A percentile compares a stretch with the other conserved stretches of the same genome.
These are phyloP conservation scores for Yamadazyma philogaea DNA, from an alignment of 805 yeast species.

Conservation along the genomic window DNA sequence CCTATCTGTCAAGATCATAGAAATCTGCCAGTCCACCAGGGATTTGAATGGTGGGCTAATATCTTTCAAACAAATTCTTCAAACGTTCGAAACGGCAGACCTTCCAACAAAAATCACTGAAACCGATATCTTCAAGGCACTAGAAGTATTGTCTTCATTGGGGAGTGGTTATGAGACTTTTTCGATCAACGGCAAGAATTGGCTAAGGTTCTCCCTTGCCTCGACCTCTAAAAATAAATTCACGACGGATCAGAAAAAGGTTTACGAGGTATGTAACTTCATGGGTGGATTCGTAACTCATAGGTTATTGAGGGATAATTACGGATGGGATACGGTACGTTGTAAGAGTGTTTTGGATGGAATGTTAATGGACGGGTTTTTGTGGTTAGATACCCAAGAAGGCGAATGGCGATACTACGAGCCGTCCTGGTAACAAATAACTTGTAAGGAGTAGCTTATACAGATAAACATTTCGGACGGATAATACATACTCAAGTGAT, in stretches of 20 bases:
- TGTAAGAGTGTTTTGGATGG: slow-evolving; percentile 65
- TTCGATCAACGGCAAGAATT: slow-evolving; percentile 52
- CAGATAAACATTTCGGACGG: too few relatives aligned
- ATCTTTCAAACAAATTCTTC: slow-evolving; percentile 46
- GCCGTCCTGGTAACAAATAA: slow-evolving; percentile 62
- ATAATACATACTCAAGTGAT: too few relatives aligned
- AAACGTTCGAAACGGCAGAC: slow-evolving; percentile 20
- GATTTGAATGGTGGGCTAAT: slow-evolving; percentile 82
- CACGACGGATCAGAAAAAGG: slow-evolving; percentile 60
- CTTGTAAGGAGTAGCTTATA: too few relatives aligned
- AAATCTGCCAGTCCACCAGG: slow-evolving; percentile 66
- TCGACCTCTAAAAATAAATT: slow-evolving; percentile 24
- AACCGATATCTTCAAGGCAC: slow-evolving; percentile 55
- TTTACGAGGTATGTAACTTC: slow-evolving; percentile 72
- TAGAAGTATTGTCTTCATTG: slow-evolving; percentile 49
- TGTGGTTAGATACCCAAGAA: slow-evolving; percentile 71
- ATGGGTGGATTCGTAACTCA: slow-evolving; percentile 70
- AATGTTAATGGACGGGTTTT: slow-evolving; percentile 74
- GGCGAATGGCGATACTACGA: slow-evolving; percentile 30
- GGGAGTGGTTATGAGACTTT: slow-evolving; percentile 73
- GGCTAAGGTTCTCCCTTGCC: slow-evolving; percentile 40
- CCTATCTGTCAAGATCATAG: slow-evolving; percentile 70
- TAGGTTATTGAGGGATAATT: slow-evolving; percentile 65
- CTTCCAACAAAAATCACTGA: slow-evolving; percentile 33
- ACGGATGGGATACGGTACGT: slow-evolving; percentile 67